Conservation (phyloP, 169 alveolate genomes). For the Plasmodium inui region DNA sequence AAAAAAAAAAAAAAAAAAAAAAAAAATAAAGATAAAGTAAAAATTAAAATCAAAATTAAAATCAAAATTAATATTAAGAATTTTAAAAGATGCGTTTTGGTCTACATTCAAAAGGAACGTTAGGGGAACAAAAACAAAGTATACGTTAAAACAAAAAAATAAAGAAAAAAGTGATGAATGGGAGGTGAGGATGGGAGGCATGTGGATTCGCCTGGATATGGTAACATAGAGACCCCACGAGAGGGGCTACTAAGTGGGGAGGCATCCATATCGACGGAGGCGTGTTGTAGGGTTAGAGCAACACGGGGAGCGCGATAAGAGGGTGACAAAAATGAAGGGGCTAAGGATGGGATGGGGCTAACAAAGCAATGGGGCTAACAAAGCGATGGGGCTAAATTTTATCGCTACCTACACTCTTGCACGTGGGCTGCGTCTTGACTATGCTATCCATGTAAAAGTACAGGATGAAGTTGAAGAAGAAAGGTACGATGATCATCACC, state of each 20-base stretch:
- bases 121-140: neutral
- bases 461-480: slow-evolving; percentile 42
- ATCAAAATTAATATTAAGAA: neutral
- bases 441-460: slow-evolving; percentile 49
- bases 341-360: neutral
- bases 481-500: slow-evolving; percentile 59
- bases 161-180: neutral
- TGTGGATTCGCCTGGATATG: neutral
- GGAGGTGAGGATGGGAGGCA: neutral
- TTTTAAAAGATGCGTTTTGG: neutral
- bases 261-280: neutral
- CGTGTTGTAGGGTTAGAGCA: slow-evolving; percentile 5
- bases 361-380: neutral
- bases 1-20: neutral
- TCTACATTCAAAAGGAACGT: neutral
- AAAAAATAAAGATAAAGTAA: neutral
- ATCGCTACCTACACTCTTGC: neutral
- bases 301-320: neutral
- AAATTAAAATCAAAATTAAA: neutral
- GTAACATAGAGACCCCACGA: neutral
- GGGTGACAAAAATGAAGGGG: neutral
- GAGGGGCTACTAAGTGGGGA: neutral
- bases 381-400: neutral
- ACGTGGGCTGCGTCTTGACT: slow-evolving; percentile 15
- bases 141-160: neutral